These are phyloP conservation scores for Aspergillus hancockii DNA, from an alignment of 495 filamentous ascomycete species.

Conservation along the genomic window DNA sequence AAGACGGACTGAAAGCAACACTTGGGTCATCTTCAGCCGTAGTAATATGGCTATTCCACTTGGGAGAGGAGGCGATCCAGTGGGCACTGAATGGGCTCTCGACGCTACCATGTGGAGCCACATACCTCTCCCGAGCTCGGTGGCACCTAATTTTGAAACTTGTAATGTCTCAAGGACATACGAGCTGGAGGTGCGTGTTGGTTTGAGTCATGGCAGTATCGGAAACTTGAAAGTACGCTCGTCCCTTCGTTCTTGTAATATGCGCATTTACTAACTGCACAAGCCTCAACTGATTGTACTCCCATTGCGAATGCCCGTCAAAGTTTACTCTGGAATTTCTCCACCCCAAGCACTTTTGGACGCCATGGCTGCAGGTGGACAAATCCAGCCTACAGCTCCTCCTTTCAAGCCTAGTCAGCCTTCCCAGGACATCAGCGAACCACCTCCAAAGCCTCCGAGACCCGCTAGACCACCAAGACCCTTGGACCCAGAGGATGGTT, in stretches of 20 bases:
- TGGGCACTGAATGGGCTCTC: slow-evolving; percentile 65
- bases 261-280: slow-evolving; percentile 18
- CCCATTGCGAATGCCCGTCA: slow-evolving; percentile 73
- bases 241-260: slow-evolving; percentile 2
- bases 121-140: slow-evolving; percentile 72
- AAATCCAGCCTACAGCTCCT: slow-evolving; percentile 27
- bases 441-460: slow-evolving; percentile 41
- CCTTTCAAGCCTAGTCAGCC: slow-evolving; percentile 28
- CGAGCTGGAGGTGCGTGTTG: slow-evolving; percentile 77
- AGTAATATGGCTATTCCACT: slow-evolving; percentile 69
- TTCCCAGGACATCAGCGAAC: slow-evolving; percentile 20
- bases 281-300: slow-evolving; percentile 71
- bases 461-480: slow-evolving; percentile 27
- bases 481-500: slow-evolving; percentile 34
- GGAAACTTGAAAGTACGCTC: slow-evolving; percentile 53
- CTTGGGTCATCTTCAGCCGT: slow-evolving; percentile 68
- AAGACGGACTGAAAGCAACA: slow-evolving; percentile 59
- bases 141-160: slow-evolving; percentile 82
- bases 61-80: slow-evolving; percentile 54
- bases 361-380: slow-evolving; percentile 53
- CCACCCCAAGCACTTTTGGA: slow-evolving; percentile 76
- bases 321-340: slow-evolving; percentile 88
- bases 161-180: slow-evolving; percentile 86
- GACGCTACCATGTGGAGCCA: slow-evolving; percentile 69
- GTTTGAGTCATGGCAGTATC: slow-evolving; percentile 60